Base-by-base conservation (phyloP, 345 rosid genomes). In the Barbarea vulgaris region DNA sequence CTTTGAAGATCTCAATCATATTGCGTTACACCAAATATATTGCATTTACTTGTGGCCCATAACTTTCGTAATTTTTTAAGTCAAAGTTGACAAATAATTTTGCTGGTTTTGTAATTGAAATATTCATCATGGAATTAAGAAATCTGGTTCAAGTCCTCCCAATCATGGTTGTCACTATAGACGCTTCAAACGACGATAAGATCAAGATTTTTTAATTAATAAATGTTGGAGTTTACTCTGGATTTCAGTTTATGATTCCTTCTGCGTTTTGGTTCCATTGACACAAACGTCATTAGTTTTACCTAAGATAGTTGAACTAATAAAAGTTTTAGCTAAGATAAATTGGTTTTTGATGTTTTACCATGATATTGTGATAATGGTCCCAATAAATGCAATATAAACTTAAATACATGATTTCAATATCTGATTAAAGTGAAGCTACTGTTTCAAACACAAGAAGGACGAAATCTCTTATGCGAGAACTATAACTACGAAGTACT, bases 1-100 rank as follows among this genome's bases (percentile, higher is more conserved):
- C 68, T 67, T 21, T 59, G 74, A 46, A 75, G 63, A 60, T 75
- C 69, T 39, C 69, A 68, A 67, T 59, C 60, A 66, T 67, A 74
- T 74, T 74, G 67, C 67, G 24, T 74, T 67, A 57, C 59, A 66
- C 67, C 72, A 33, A 34, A 47, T 68, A 47, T 68, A 46, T 36
- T 74, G 24, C 72, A 66, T 57, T 37, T 74, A 57, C 67, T 48
- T 47, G 19, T 75, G 55, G 2, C 37, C 79, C 79, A 68, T 50
- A 55, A 75, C 61, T 75, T 75, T 67, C 54, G 3, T 53, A 36
- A 36, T 8, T 27, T 63, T 17, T 14, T 4, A 18, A 71, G 8
- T 25, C 30, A 72, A 36, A 72, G 2, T 61, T 72, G 27, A 11
- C 39, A 64, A 27, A 44, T 21, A 33, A 11, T 11, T 33, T 34